Conservation (phyloP, 129 eudicot species). For the Glebionis coronaria region DNA sequence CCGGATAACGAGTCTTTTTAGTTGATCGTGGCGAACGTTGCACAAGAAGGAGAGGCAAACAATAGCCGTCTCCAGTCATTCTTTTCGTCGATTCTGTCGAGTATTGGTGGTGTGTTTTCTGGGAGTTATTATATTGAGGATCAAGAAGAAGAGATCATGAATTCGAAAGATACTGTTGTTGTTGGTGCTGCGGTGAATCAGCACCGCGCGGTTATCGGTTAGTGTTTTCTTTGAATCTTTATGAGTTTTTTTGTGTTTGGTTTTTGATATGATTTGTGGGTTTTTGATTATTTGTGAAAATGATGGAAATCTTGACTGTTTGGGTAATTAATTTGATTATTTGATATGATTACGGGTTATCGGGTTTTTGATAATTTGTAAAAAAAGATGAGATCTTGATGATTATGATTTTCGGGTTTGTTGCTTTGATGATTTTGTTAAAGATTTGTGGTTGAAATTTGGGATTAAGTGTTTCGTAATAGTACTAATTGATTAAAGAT, state of each 20-base stretch:
- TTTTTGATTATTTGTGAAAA: too few relatives aligned
- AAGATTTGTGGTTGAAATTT: background rate
- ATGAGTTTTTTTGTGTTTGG: too few relatives aligned
- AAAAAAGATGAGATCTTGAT: too few relatives aligned
- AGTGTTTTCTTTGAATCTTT: too few relatives aligned
- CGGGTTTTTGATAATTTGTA: too few relatives aligned
- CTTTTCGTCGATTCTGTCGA: constrained; percentile 50
- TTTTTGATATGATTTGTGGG: too few relatives aligned
- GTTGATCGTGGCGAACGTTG: constrained; percentile 50
- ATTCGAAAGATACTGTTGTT: constrained; percentile 17
- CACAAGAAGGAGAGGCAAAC: constrained; percentile 57
- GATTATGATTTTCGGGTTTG: too few relatives aligned
- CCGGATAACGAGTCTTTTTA: background rate
- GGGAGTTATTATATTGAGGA: constrained; percentile 28
- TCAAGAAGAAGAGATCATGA: constrained; percentile 34
- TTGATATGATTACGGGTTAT: too few relatives aligned
- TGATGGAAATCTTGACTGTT: too few relatives aligned
- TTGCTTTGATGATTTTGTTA: too few relatives aligned
- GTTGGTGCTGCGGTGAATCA: constrained; percentile 22
- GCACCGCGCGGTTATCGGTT: background rate
- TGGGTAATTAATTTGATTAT: too few relatives aligned
- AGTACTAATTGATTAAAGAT: background rate
- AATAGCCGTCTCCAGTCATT: constrained; percentile 66
- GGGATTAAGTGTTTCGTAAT: constrained; percentile 9
- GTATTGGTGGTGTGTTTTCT: constrained; percentile 77